Evolutionary conservation across 495 filamentous ascomycete genomes (phyloP), one percentile per base, ranked within the genome.

Genomic region (Patellaria atrata): DNA sequence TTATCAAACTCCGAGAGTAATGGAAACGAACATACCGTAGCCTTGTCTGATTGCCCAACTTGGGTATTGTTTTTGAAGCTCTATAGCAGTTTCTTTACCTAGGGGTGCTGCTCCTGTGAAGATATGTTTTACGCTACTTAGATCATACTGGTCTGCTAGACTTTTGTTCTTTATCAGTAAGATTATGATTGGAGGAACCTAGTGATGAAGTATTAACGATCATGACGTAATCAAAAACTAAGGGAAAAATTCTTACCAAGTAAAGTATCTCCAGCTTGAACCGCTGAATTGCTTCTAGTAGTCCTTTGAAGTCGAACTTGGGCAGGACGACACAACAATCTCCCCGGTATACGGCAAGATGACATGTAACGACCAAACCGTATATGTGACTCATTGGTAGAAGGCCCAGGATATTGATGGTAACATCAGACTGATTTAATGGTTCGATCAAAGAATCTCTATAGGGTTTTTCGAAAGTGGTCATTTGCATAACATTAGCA

Each of bases 381-480:
- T 92, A 94, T 40, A 94, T 94, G 53, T 94, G 85, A 38, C 73
- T 82, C 40, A 86, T 70, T 0, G 85, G 85, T 3, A 94, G 62
- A 8, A 94, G 64, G 3, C 82, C 83, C 2, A 94, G 61, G 3
- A 49, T 54, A 2, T 71, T 70, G 30, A 87, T 79, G 0, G 69
- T 73, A 24, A 55, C 59, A 3, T 48, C 43, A 8, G 37, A 33
- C 16, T 45, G 48, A 15, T n/a, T 43, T 12, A n/a, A 32, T 9
- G 41, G 34, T 20, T 23, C 10, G 19, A 12, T 30, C 30, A 32
- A 38, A 9, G 14, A 35, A n/a, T 47, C 40, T 17, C 46, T 23
- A 22, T 20, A 32, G 17, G 21, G 53, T 42, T 34, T 59, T 35
- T 25, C 42, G 30, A 27, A 43, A 1, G 30, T 28, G 1, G 20